phyloP scores from a whole-genome alignment of 257 asterid species.

The Jacaranda copaia region DNA sequence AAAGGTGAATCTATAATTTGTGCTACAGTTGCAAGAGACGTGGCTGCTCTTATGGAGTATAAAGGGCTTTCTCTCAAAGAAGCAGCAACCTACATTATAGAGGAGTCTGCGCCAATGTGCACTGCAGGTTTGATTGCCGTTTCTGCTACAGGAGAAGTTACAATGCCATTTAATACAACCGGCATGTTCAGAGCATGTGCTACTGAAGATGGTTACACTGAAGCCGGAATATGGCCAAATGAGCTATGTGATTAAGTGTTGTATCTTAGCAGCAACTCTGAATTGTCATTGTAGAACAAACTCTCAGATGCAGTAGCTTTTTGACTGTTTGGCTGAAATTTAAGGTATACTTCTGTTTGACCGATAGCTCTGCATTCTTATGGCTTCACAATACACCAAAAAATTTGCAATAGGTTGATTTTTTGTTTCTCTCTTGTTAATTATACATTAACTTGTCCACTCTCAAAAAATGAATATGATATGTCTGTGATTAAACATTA shows the following conservation, averaged over 20 bases:
- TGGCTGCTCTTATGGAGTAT: slow-evolving; percentile 92
- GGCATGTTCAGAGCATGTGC: slow-evolving; percentile 99
- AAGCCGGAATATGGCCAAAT: slow-evolving; percentile 71
- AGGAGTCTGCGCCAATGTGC: slow-evolving; percentile 57
- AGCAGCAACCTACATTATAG: slow-evolving; percentile 72
- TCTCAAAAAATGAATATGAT: no score
- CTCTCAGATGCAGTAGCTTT: background rate
- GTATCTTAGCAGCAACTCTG: background rate
- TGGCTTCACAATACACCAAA: no score
- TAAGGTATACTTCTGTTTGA: background rate
- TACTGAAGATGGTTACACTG: slow-evolving; percentile 71
- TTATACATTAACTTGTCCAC: no score
- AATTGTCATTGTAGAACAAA: background rate
- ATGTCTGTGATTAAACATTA: no score
- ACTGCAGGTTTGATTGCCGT: slow-evolving; percentile 87
- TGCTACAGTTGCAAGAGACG: slow-evolving; percentile 88
- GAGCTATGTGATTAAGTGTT: slow-evolving; percentile 23
- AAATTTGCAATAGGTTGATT: no score
- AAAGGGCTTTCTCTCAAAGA: slow-evolving; percentile 85
- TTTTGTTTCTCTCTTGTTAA: no score
- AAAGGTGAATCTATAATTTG: slow-evolving; percentile 85
- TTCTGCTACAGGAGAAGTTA: slow-evolving; percentile 81
- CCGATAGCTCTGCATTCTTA: background rate
- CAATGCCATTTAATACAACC: slow-evolving; percentile 72
- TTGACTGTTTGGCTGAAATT: slow-evolving; percentile 15